These are phyloP conservation scores for Cyberlindnera nakhonratchasimensis DNA, from an alignment of 805 yeast genomes.

Conservation along the genomic window DNA sequence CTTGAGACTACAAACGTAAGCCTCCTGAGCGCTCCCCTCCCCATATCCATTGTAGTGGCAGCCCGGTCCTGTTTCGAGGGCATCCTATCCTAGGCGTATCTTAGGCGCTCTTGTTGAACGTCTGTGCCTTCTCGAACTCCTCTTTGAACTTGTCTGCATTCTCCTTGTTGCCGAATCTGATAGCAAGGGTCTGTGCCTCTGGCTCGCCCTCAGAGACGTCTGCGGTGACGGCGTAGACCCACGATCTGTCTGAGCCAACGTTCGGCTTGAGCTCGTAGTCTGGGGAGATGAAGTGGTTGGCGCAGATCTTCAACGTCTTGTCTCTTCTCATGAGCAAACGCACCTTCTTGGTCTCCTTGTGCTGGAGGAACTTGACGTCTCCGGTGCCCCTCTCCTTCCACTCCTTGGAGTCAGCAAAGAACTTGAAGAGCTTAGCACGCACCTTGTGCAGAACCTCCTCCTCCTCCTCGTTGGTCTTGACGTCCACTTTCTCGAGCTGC, in stretches of 20 bases:
- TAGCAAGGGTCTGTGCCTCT: slow-evolving; percentile 94
- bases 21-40: too few relatives aligned
- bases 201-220: slow-evolving; percentile 95
- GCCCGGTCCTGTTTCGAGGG: too few relatives aligned
- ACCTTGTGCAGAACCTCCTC: slow-evolving; percentile 82
- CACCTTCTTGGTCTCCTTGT: slow-evolving; percentile 75
- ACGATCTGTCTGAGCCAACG: slow-evolving; percentile 95
- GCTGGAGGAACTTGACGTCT: slow-evolving; percentile 92
- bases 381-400: slow-evolving; percentile 99
- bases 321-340: slow-evolving; percentile 98
- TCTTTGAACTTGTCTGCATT: slow-evolving; percentile 95
- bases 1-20: too few relatives aligned
- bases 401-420: slow-evolving; percentile 77
- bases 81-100: too few relatives aligned
- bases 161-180: slow-evolving; percentile 88
- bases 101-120: slow-evolving; percentile 46
- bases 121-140: slow-evolving; percentile 83
- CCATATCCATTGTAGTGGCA: too few relatives aligned
- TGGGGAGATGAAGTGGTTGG: slow-evolving; percentile 86
- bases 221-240: slow-evolving; percentile 95
- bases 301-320: slow-evolving; percentile 96
- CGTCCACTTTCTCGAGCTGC: slow-evolving; percentile 91
- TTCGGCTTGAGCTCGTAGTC: slow-evolving; percentile 85
- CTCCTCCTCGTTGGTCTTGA: slow-evolving; percentile 91
- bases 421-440: slow-evolving; percentile 93